phyloP scores from a whole-genome alignment of 148 eudicot species.

The Chenopodium berlandieri region DNA sequence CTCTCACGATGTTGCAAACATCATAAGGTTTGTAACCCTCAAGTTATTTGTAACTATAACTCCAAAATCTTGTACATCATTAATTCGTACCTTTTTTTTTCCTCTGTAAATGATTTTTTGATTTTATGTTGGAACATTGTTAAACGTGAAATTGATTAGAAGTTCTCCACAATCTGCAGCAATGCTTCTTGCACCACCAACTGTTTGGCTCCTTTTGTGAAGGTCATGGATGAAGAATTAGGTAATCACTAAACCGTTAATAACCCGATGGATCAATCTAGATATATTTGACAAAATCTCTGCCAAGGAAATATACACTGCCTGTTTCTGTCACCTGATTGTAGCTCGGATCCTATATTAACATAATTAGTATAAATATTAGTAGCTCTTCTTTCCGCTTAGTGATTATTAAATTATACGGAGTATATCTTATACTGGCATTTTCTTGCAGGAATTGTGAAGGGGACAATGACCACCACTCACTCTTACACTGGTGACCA shows the following conservation, averaged over 20 bases:
- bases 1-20: constrained; percentile 76
- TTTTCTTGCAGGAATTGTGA: constrained; percentile 75
- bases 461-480: constrained; percentile 99
- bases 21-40: constrained; percentile 54
- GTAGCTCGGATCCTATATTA: neutral
- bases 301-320: neutral
- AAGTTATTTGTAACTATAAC: neutral
- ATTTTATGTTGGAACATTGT: neutral
- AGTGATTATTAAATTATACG: neutral
- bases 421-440: neutral
- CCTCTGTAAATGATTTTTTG: neutral
- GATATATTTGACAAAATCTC: neutral
- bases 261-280: neutral
- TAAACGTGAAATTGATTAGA: constrained; percentile 5
- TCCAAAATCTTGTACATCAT: neutral
- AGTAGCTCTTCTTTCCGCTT: neutral
- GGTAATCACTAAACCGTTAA: constrained; percentile 41
- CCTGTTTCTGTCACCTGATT: neutral
- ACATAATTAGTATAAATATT: neutral
- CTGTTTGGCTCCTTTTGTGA: constrained; percentile 97
- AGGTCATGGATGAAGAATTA: constrained; percentile 86
- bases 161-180: constrained; percentile 38
- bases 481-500: constrained; percentile 99
- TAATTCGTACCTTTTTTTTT: neutral
- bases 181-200: constrained; percentile 99